These are phyloP conservation scores for Leccinum subtestaceum DNA, from an alignment of 768 basidiomycete species.

Conservation along the genomic window DNA sequence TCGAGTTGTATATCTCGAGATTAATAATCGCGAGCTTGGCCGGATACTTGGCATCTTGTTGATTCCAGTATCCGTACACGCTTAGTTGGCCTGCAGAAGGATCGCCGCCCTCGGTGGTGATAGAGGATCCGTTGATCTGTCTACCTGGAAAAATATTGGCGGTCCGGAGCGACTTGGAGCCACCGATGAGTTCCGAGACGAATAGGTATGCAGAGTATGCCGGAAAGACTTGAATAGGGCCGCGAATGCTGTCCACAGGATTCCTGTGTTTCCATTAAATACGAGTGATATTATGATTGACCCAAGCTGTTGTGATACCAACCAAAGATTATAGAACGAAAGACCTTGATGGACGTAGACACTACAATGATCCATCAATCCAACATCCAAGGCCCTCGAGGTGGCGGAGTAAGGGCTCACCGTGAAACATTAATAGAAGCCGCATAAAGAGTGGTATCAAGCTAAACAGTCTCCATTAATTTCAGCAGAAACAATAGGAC, in stretches of 20 bases:
- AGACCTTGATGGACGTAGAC: slow-evolving; percentile 53
- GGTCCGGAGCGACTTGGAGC: slow-evolving; percentile 42
- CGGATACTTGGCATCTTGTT: slow-evolving; percentile 31
- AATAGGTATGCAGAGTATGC: slow-evolving; percentile 54
- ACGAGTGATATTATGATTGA: neutral
- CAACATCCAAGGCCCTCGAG: neutral
- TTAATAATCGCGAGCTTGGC: slow-evolving; percentile 49
- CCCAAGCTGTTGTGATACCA: slow-evolving; percentile 2
- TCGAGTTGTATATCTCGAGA: slow-evolving; percentile 50
- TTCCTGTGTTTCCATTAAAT: slow-evolving; percentile 34
- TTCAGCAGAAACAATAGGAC: neutral
- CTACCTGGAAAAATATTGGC: slow-evolving; percentile 51
- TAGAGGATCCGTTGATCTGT: slow-evolving; percentile 50
- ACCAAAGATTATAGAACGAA: slow-evolving; percentile 48
- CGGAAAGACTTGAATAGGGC: slow-evolving; percentile 51
- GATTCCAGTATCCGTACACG: slow-evolving; percentile 52
- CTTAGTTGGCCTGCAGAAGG: slow-evolving; percentile 47
- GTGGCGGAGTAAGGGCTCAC: slow-evolving; percentile 19
- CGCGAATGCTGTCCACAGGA: slow-evolving; percentile 46
- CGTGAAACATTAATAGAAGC: slow-evolving; percentile 46
- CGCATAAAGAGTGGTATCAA: slow-evolving; percentile 21
- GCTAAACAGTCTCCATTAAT: slow-evolving; percentile 7
- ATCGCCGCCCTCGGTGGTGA: slow-evolving; percentile 50
- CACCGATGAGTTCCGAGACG: slow-evolving; percentile 45
- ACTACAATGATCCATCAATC: slow-evolving; percentile 22